Conservation (phyloP, 140 eudicot species). For the Oenanthe javanica region DNA sequence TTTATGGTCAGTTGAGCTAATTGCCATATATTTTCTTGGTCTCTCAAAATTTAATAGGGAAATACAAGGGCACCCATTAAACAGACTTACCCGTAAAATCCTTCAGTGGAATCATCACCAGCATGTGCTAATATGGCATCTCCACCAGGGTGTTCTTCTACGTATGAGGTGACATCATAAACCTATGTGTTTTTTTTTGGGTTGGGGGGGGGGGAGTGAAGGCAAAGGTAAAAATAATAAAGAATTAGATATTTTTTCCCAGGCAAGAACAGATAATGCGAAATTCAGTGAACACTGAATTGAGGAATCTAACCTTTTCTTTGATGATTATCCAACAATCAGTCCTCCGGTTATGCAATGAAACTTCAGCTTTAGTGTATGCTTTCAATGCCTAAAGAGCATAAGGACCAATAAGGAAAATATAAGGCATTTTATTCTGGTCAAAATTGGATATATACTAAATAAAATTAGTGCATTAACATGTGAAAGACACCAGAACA, state of each 20-base stretch:
- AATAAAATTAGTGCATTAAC: neutral
- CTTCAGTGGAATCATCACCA: conserved; percentile 89
- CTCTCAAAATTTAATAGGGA: no score
- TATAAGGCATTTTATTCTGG: neutral
- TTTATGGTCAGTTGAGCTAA: no score
- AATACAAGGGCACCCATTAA: neutral
- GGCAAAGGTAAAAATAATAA: no score
- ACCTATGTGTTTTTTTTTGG: conserved; percentile 48
- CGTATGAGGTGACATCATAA: conserved; percentile 85
- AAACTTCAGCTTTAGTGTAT: conserved; percentile 65
- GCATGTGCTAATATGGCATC: conserved; percentile 93
- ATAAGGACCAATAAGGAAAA: neutral
- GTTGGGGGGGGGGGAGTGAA: no score
- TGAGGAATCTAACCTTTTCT: conserved; percentile 52
- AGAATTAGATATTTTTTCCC: no score
- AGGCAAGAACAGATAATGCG: neutral
- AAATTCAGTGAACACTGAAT: neutral
- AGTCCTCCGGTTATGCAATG: conserved; percentile 77
- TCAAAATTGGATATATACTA: neutral
- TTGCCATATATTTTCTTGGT: no score
- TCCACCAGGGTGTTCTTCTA: conserved; percentile 98
- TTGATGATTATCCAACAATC: conserved; percentile 90
- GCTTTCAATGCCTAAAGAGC: conserved; percentile 30
- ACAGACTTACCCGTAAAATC: conserved; percentile 64
- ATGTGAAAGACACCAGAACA: neutral